Evolutionary conservation across 2,329 filamentous ascomycete genomes (phyloP), one percentile per base, ranked within the genome.

Genomic region (Emergomyces africanus): DNA sequence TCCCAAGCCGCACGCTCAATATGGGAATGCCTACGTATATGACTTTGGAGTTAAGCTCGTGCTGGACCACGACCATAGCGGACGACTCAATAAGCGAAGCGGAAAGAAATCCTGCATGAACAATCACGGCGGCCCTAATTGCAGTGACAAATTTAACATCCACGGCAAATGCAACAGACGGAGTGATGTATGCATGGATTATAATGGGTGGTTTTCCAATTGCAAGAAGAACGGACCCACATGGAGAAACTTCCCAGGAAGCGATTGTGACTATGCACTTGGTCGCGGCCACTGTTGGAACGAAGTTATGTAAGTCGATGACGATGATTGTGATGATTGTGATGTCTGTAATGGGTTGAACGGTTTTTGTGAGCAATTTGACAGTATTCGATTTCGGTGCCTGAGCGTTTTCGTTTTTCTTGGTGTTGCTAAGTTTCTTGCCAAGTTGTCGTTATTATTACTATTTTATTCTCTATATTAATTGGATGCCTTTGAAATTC

Each of bases 81-180:
- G 46, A 5, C 51, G 51, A 18, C 37, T 59, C 39, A n/a, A 41
- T 2, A 44, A 54, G 12, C 23, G 48, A 18, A 25, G 37, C 2
- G 57, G 50, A 18, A 48, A 41, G 39, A 54, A 59, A 48, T 10
- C 35, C 9, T 59, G 57, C 39, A 42, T 54, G 35, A 54, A 53
- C n/a, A 59, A 59, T 20, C 57, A 59, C 8, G 58, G 61, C 9
- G 23, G 39, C 2, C 48, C 33, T 10, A 60, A 57, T n/a, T 53
- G 23, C 37, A 61, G 33, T 42, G 59, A 51, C 41, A 61, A 25
- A 23, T 57, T n/a, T 12, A 65, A 46, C 3, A 44, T 58, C 50
- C 49, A 44, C 12, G 57, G 57, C 30, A 50, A 49, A 50, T 59
- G 57, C 49, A 57, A 51, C n/a, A n/a, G 33, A 30, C 42, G 46